Percentiles rank a stretch among this genome's conserved stretches.
These are phyloP conservation scores for Sanghuangporus weigelae DNA, from an alignment of 1,284 basidiomycete genomes.

Conservation along the genomic window DNA sequence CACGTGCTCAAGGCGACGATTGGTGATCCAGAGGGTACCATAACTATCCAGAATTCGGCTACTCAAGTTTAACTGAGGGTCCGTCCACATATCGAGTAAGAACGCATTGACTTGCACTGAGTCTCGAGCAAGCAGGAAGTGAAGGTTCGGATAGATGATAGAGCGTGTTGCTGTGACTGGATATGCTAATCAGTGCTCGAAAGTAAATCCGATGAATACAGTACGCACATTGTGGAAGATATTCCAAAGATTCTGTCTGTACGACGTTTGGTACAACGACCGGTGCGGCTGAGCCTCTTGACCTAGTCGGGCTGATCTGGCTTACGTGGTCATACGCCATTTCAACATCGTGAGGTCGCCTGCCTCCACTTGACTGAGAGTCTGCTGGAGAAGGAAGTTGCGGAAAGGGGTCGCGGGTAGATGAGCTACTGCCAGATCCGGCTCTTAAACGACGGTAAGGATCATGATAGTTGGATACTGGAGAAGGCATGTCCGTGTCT, in stretches of 20 bases:
- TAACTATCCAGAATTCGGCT: not conserved
- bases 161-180: not conserved
- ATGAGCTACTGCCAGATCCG: not conserved
- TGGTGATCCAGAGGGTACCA: not conserved
- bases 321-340: not conserved
- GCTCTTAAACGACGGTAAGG: not conserved
- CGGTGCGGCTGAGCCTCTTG: not conserved
- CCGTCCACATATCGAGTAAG: not conserved
- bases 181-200: not conserved
- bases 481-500: not conserved
- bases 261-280: not conserved
- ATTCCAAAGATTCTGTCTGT: not conserved
- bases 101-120: slow-evolving; percentile 1
- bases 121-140: slow-evolving; percentile 9
- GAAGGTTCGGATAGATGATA: not conserved
- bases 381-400: slow-evolving; percentile 2
- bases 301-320: not conserved
- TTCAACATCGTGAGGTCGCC: not conserved
- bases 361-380: not conserved
- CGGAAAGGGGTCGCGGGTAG: not conserved
- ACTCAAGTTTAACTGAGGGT: not conserved
- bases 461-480: not conserved
- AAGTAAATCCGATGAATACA: not conserved
- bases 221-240: not conserved
- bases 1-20: slow-evolving; percentile 2